A percentile compares a stretch with the other conserved stretches of the same genome.
Evolutionary conservation across 2,329 filamentous ascomycete genomes (phyloP).

Genomic region (Talaromyces marneffei): DNA sequence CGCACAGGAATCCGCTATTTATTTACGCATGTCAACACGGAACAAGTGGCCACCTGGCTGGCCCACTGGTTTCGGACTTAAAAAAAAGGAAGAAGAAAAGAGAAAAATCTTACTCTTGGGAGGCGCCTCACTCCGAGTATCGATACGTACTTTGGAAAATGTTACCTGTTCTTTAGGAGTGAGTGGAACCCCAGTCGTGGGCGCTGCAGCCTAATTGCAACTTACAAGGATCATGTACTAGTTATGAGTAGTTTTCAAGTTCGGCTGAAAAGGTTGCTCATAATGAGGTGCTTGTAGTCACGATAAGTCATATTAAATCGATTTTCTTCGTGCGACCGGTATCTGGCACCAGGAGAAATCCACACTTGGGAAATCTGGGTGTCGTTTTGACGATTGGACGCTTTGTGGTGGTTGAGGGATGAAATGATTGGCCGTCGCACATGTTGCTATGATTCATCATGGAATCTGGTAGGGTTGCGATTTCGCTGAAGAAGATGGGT

Average conservation of each 20-base stretch:
- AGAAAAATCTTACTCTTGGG: too few relatives aligned
- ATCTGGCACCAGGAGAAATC: background rate
- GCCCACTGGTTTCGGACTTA: background rate
- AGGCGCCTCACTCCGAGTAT: background rate
- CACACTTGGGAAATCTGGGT: background rate
- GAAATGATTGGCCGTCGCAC: background rate
- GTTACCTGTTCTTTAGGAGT: background rate
- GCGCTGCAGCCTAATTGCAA: background rate
- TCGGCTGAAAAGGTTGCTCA: background rate
- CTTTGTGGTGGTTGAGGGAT: background rate
- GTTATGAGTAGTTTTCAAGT: background rate
- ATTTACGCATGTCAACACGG: background rate
- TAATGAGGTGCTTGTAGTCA: background rate
- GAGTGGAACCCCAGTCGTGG: background rate
- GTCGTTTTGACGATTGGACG: background rate
- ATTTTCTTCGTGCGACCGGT: background rate
- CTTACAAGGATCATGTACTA: background rate
- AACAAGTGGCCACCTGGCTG: background rate
- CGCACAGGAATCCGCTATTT: background rate
- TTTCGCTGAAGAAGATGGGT: background rate
- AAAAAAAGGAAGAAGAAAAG: background rate
- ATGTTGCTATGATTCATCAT: constrained; percentile 2
- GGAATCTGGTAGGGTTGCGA: background rate
- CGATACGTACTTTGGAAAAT: background rate
- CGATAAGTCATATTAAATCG: background rate